Evolutionary conservation across 1,139 yeast genomes (phyloP).

Genomic region (Diutina pseudorugosa): DNA sequence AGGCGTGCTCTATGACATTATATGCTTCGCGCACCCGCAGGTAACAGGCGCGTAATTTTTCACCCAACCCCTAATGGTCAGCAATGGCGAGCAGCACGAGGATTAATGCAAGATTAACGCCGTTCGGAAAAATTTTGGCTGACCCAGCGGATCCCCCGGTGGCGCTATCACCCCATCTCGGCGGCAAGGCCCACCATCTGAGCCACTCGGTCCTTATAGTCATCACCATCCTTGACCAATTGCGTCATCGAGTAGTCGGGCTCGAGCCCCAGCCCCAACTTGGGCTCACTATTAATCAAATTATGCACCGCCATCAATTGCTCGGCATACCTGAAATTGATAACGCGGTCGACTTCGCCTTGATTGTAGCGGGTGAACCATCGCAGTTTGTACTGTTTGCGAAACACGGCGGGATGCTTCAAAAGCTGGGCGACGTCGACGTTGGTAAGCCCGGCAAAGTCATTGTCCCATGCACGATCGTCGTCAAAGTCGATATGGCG

Average conservation of each 20-base stretch:
- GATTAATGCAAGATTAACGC: background rate
- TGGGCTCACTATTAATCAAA: background rate
- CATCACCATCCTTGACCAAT: background rate
- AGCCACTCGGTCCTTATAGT: background rate
- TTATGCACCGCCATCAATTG: background rate
- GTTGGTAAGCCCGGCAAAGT: slow-evolving; percentile 1
- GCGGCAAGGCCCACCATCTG: background rate
- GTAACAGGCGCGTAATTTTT: background rate
- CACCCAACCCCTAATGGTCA: background rate
- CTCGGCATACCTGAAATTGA: background rate
- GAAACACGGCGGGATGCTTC: slow-evolving; percentile 4
- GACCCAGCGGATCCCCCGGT: background rate
- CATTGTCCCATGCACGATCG: background rate
- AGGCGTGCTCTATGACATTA: background rate
- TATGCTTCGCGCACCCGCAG: background rate
- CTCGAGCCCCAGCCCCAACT: background rate
- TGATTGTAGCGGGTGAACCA: slow-evolving; percentile 6
- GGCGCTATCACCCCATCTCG: background rate
- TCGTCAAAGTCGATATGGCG: background rate
- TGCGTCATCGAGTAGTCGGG: background rate
- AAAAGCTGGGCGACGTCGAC: slow-evolving; percentile 5
- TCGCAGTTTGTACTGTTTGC: slow-evolving; percentile 6
- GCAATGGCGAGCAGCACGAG: background rate
- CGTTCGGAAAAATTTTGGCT: background rate
- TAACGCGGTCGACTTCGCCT: slow-evolving; percentile 5